Base-by-base conservation (phyloP, 768 basidiomycete genomes). In the Dioszegia hungarica region DNA sequence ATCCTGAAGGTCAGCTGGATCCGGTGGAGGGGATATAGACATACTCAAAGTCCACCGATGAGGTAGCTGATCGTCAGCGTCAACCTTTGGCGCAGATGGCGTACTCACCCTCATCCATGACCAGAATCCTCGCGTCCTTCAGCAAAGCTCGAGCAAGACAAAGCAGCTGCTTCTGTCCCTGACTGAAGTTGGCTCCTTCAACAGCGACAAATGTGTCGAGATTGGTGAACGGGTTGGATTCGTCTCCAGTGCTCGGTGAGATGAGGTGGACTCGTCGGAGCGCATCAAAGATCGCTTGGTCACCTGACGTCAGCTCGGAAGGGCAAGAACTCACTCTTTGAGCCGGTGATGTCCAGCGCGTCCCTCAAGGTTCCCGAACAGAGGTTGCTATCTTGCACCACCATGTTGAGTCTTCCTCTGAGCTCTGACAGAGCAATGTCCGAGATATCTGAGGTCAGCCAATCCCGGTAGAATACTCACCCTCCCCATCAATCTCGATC, bases 141-240 rank as follows among this genome's bases (percentile, higher is more conserved):
- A 77, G 48, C 38, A 77, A 41, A 9, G 75, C 73, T 34, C 73
- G 44, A 17, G 72, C 72, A 0, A 77, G 52, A 37, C 71, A 68
- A n/a, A 77, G 59, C 11, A 77, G 57, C 51, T 77, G 76, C 28
- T 75, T 44, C 45, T 77, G 68, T 1, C 76, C 76, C 24, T 73
- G 68, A 47, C 57, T 62, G 53, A 75, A 72, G 41, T 77, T 75
- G 24, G 54, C 57, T 31, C 66, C 70, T 51, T 62, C 66, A 27
- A 69, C 51, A 22, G 70, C 72, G 1, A 75, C 74, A 39, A 60
- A 65, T 3, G 70, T 67, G 28, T 74, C 67, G n/a, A 75, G 66
- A 43, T 72, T 57, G 9, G 63, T 62, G 46, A 75, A 70, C 11
- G 63, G 67, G 39, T 63, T 67, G 10, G 15, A 2, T 3, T 17